These are phyloP conservation scores for Alternaria brassicicola DNA, from an alignment of 2,329 filamentous ascomycete genomes.

Conservation along the genomic window DNA sequence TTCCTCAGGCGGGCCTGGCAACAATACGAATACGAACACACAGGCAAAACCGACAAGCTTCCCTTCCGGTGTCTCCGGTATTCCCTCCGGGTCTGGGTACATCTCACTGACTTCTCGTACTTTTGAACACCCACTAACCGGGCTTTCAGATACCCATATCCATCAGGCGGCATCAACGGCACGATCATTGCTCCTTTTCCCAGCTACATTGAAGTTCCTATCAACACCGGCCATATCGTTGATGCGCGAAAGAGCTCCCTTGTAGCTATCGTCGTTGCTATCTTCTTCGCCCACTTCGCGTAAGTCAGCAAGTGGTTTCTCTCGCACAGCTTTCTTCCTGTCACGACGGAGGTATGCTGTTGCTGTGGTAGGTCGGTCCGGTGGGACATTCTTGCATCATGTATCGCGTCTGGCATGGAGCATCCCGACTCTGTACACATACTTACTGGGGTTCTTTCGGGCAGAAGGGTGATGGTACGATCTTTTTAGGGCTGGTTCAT, in stretches of 20 bases:
- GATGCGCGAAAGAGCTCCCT: constrained; percentile 33
- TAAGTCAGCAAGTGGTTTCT: constrained; percentile 13
- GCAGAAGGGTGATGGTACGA: constrained; percentile 18
- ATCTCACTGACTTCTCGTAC: not conserved
- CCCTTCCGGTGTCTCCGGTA: constrained; percentile 23
- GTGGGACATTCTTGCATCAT: constrained; percentile 25
- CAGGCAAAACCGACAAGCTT: constrained; percentile 26
- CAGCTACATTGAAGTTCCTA: constrained; percentile 29
- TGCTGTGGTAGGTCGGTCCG: constrained; percentile 19
- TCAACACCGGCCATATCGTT: constrained; percentile 33
- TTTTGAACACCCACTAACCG: constrained; percentile 10
- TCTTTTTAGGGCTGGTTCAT: constrained; percentile 31
- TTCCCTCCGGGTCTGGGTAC: constrained; percentile 38
- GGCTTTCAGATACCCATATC: constrained; percentile 20
- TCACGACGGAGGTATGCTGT: constrained; percentile 14
- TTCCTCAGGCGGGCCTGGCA: constrained; percentile 9
- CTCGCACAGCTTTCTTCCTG: constrained; percentile 9
- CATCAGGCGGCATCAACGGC: constrained; percentile 28
- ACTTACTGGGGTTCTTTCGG: constrained; percentile 22
- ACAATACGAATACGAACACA: constrained; percentile 22
- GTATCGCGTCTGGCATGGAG: constrained; percentile 26
- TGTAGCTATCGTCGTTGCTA: constrained; percentile 34
- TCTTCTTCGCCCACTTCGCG: constrained; percentile 37
- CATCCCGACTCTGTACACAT: constrained; percentile 23
- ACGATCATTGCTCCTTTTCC: constrained; percentile 33